Percentiles rank a stretch among this genome's conserved stretches.
Conservation (phyloP, 257 asterid genomes). For the Perilla frutescens region DNA sequence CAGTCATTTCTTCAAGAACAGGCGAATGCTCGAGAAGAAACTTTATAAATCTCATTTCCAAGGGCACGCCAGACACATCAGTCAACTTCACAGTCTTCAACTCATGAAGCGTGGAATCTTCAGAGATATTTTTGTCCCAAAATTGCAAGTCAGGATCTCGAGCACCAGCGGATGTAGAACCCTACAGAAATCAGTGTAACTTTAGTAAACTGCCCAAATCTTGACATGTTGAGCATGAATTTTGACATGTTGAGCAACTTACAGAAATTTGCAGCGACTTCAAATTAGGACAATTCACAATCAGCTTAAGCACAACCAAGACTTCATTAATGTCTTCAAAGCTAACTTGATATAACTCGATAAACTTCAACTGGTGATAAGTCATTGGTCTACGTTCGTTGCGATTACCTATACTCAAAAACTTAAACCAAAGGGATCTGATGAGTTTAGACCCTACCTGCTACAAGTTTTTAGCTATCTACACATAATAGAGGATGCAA, state of each 20-base stretch:
- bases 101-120: conserved; percentile 41
- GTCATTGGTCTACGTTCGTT: conserved; percentile 46
- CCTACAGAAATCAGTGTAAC: conserved; percentile 42
- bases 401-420: conserved; percentile 69
- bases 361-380: conserved; percentile 58
- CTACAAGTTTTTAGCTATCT: neutral
- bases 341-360: conserved; percentile 84
- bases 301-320: conserved; percentile 69
- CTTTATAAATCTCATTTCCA: conserved; percentile 74
- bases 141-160: conserved; percentile 47
- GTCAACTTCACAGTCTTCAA: conserved; percentile 65
- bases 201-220: neutral
- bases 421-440: conserved; percentile 46
- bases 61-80: conserved; percentile 60
- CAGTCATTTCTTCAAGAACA: conserved; percentile 59
- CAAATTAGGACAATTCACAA: conserved; percentile 74
- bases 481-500: neutral
- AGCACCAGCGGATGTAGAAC: conserved; percentile 46
- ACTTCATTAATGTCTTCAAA: conserved; percentile 84
- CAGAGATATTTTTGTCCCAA: conserved; percentile 51
- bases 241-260: conserved; percentile 38
- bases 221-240: neutral
- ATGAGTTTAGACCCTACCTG: conserved; percentile 22
- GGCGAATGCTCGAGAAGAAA: conserved; percentile 76
- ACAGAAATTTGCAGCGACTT: conserved; percentile 76